Evolutionary conservation across 345 rosid species (phyloP).

Genomic region (Arabidopsis arenosa): DNA sequence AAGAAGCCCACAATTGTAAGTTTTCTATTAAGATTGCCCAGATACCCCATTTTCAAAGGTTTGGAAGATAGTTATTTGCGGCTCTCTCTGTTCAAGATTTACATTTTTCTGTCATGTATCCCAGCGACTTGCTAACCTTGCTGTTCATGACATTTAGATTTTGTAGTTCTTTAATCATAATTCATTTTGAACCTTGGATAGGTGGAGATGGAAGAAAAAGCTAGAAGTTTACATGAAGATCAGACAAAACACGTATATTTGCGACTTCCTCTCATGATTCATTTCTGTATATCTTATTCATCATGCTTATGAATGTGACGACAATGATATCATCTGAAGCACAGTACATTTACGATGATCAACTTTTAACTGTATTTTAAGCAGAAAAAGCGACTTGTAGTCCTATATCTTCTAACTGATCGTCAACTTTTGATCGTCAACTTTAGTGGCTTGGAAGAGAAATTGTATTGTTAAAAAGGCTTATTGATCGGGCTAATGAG

Average conservation of each 20-base stretch:
- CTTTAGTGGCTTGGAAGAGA: slow-evolving; percentile 78
- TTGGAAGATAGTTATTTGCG: slow-evolving; percentile 13
- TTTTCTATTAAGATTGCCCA: slow-evolving; percentile 28
- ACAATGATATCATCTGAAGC: not conserved
- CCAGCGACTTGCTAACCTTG: slow-evolving; percentile 12
- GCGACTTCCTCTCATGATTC: slow-evolving; percentile 27
- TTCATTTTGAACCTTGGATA: slow-evolving; percentile 43
- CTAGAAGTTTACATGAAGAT: slow-evolving; percentile 66
- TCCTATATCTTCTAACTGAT: slow-evolving; percentile 28
- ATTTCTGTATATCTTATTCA: slow-evolving; percentile 14
- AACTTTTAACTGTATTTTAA: slow-evolving; percentile 19
- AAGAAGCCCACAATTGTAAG: slow-evolving; percentile 76
- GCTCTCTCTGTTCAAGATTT: slow-evolving; percentile 21
- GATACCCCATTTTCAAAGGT: not conserved
- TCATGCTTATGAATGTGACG: not conserved
- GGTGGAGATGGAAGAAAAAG: slow-evolving; percentile 79
- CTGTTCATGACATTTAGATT: slow-evolving; percentile 25
- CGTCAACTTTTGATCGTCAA: slow-evolving; percentile 28
- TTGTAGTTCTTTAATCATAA: slow-evolving; percentile 25
- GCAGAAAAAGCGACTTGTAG: not conserved
- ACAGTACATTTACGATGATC: slow-evolving; percentile 15
- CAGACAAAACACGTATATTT: slow-evolving; percentile 79
- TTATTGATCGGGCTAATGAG: slow-evolving; percentile 76
- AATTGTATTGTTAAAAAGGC: slow-evolving; percentile 60
- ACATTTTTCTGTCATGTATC: slow-evolving; percentile 3